These are phyloP conservation scores for Colletotrichum falcatum DNA, from an alignment of 2,329 filamentous ascomycete genomes.

Conservation along the genomic window DNA sequence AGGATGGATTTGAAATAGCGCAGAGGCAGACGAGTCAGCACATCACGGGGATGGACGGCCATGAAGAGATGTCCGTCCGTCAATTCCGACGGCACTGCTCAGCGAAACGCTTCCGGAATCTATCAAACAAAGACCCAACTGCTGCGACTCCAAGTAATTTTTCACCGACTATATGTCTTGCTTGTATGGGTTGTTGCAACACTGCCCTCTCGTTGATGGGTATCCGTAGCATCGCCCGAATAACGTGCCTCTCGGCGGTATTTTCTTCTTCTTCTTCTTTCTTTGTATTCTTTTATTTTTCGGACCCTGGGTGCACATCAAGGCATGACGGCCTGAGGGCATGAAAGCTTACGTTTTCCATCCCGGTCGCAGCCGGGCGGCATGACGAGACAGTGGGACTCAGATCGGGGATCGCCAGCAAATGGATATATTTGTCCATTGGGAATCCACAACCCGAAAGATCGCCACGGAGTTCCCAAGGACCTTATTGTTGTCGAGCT, in stretches of 20 bases:
- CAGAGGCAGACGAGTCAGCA: background rate
- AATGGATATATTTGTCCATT: background rate
- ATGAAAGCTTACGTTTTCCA: slow-evolving; percentile 2
- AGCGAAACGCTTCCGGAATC: background rate
- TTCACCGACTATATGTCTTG: too few relatives aligned
- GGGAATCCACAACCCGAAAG: slow-evolving; percentile 18
- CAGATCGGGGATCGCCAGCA: slow-evolving; percentile 26
- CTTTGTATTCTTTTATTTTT: background rate
- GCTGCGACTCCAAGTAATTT: background rate
- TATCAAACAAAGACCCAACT: background rate
- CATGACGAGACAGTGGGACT: slow-evolving; percentile 18
- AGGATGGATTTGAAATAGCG: slow-evolving; percentile 24
- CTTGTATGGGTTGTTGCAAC: too few relatives aligned
- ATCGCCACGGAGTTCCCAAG: slow-evolving; percentile 21
- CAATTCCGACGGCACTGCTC: too few relatives aligned
- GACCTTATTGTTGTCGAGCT: background rate
- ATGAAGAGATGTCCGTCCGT: background rate
- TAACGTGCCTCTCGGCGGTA: background rate
- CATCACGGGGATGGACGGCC: background rate
- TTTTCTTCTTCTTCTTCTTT: too few relatives aligned
- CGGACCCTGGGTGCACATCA: background rate
- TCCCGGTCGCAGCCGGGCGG: slow-evolving; percentile 12
- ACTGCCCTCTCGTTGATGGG: background rate
- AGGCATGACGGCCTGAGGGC: background rate
- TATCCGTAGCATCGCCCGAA: background rate